Evolutionary conservation across 371 early-diverging fungal genomes (phyloP).

Genomic region (Mortierella sp.): DNA sequence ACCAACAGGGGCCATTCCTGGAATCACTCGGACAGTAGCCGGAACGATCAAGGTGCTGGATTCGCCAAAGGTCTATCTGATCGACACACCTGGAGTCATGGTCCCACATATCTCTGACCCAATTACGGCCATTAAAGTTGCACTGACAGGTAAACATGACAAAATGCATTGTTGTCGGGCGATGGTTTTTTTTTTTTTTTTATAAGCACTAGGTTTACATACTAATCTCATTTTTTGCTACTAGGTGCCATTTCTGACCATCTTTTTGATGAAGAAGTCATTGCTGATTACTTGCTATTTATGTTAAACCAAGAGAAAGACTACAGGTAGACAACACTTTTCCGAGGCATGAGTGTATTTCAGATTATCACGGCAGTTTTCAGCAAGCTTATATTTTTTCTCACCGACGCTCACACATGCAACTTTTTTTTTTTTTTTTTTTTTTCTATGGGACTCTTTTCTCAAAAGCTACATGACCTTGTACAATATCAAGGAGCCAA

Average conservation of each 20-base stretch:
- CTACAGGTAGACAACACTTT: conserved; percentile 44
- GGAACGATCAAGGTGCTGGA: conserved; percentile 87
- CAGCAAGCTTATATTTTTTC: not conserved
- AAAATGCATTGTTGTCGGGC: not conserved
- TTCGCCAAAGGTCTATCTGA: conserved; percentile 87
- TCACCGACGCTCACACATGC: not conserved
- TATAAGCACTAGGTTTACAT: not conserved
- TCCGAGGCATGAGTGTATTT: not conserved
- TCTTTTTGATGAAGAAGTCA: conserved; percentile 80
- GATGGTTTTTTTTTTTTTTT: not conserved
- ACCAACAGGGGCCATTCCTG: conserved; percentile 87
- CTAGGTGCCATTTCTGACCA: conserved; percentile 88
- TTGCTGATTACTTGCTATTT: conserved; percentile 91
- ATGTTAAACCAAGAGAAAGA: conserved; percentile 73
- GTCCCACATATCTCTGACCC: conserved; percentile 86
- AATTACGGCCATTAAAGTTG: conserved; percentile 78
- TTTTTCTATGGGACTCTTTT: not conserved
- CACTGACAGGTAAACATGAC: conserved; percentile 72
- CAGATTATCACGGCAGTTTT: conserved; percentile 1
- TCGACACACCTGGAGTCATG: conserved; percentile 95
- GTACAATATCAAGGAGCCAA: conserved; percentile 65
- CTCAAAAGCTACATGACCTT: conserved; percentile 58
- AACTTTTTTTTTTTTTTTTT: not conserved
- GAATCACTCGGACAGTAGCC: conserved; percentile 87
- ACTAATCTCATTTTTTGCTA: conserved; percentile 6